Percentiles rank a stretch among this genome's conserved stretches.
These are phyloP conservation scores for Pseudonitzschia multiseries DNA, from an alignment of 108 stramenopile species.

Conservation along the genomic window DNA sequence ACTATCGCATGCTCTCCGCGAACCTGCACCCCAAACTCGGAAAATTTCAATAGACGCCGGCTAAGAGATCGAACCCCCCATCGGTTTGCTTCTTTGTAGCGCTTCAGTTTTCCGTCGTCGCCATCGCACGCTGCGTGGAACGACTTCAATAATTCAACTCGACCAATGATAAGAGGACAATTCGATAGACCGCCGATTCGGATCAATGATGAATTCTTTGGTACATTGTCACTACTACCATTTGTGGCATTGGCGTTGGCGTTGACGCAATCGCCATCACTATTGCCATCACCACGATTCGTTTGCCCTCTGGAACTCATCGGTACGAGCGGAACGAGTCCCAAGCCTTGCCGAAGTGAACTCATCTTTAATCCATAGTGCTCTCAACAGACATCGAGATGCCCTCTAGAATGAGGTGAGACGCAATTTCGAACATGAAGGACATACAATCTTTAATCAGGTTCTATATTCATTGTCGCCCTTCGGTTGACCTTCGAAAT, in stretches of 20 bases:
- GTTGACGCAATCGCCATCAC: no score
- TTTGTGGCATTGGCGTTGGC: no score
- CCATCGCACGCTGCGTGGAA: slow-evolving; percentile 12
- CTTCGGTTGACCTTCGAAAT: no score
- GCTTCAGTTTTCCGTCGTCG: not conserved
- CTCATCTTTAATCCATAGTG: not conserved
- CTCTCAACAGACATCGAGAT: not conserved
- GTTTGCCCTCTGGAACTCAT: not conserved
- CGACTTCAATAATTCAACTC: slow-evolving; percentile 2
- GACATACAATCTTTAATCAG: no score
- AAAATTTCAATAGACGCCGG: not conserved
- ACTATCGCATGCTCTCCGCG: not conserved
- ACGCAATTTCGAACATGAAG: not conserved
- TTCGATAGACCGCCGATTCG: not conserved
- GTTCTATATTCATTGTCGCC: no score
- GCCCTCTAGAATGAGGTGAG: not conserved
- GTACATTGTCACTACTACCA: no score
- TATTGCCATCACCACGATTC: not conserved
- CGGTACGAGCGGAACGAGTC: not conserved
- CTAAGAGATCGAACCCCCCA: not conserved
- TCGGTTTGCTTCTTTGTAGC: not conserved
- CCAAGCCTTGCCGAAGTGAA: not conserved
- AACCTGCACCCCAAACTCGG: not conserved
- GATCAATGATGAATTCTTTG: not conserved
- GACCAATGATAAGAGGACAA: slow-evolving; percentile 1